Evolutionary conservation across 1,139 yeast species (phyloP), one percentile per base, ranked within the genome.

Genomic region (Yamadazyma diospyri): DNA sequence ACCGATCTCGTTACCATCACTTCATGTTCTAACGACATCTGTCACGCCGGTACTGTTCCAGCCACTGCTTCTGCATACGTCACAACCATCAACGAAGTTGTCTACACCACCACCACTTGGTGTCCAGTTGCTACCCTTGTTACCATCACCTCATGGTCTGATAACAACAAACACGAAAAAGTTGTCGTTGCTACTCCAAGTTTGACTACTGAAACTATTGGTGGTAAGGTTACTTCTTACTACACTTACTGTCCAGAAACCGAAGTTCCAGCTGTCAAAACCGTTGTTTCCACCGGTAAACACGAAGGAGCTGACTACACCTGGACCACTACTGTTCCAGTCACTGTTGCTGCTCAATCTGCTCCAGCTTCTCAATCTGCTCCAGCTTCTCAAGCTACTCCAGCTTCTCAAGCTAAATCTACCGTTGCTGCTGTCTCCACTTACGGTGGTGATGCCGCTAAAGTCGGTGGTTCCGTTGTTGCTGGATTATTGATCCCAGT

Each of bases 81-180:
- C 12, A 27, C 32, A 11, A 32, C 30, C 14, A 16, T 20, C 23
- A 23, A 21, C 19, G 38, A 23, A 22, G 50, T 53, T 16, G 57
- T 67, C 42, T 58, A 65, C 38, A 72, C 79, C 47, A 57, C 72
- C 54, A 72, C 78, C 39, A 64, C 72, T 32, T 72, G 48, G 39
- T 65, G 70, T 48, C 42, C 56, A 24, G 42, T 17, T 18, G 24
- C 34, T 42, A 43, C 53, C 25, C 58, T 65, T 43, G 34, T 44
- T 21, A 51, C 80, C 51, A 59, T 72, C 57, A 72, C 78, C 40
- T 64, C 71, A 35, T 74, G 81, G 59, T 43, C 51, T 23, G 55
- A 60, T 43, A 33, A 61, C 52, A 51, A 50, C 40, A 66, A 71
- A 50, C 56, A 71, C 56, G 72, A 78, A 39, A 62, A 72, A 30